Base-by-base conservation (phyloP, 1,284 basidiomycete species). In the Moesziomyces globuligerus region DNA sequence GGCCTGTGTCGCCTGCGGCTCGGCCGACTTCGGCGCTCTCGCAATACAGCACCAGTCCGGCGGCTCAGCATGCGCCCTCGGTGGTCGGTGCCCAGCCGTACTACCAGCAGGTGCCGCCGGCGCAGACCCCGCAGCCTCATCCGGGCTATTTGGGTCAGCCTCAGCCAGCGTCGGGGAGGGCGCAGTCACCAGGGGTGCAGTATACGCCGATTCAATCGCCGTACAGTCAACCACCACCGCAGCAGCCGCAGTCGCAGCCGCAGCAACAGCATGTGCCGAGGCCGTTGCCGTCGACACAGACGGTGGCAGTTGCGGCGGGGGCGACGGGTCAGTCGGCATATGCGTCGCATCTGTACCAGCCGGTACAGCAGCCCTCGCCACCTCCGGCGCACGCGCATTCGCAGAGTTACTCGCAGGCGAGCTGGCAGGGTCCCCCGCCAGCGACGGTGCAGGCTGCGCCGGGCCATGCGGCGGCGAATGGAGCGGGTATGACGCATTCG, bases 1-100 rank as follows among this genome's bases (percentile, higher is more conserved):
- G 67, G 37, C 67, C 67, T 11, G 56, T 64, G 7, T 70, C 67
- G 24, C 67, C 67, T 5, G 67, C 55, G 4, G 54, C 54, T 28
- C 41, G 59, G 28, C 67, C 67, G 9, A 20, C 51, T 3, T 69
- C 66, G 8, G 54, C 59, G 28, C 43, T 69, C 0, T 64, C 66
- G 13, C 58, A 69, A 24, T 69, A 62, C 34, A 48, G 59, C 26
- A 56, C 51, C 7, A 59, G 56, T 25, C 55, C 66, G 8, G 55
- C 65, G 18, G 44, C 45, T 1, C 48, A 48, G 23, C 26, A 58
- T 13, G 44, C 72, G 6, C 59, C 62, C 3, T 71, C 68, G 5
- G 62, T 71, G 11, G 59, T 74, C 36, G 72, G 72, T 41, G 72
- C 68, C 7, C 72, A 74, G 37, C 20, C 62, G 1, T 71, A 57